These are phyloP conservation scores for Neurospora intermedia DNA, from an alignment of 495 filamentous ascomycete genomes.

Conservation along the genomic window DNA sequence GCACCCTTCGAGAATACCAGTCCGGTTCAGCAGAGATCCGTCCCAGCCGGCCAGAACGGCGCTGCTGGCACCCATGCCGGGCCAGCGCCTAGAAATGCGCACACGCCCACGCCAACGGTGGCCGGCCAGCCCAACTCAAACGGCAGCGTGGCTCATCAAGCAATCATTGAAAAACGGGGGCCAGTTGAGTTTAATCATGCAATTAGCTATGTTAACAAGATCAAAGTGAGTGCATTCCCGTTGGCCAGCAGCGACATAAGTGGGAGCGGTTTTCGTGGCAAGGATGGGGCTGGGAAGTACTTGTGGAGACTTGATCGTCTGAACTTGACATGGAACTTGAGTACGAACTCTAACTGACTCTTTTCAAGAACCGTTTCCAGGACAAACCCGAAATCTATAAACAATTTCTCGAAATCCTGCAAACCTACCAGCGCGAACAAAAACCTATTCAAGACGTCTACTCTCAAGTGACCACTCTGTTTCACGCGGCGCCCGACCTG, in stretches of 20 bases:
- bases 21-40: slow-evolving; percentile 69
- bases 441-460: slow-evolving; percentile 99
- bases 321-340: neutral
- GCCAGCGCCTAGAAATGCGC: slow-evolving; percentile 32
- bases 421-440: slow-evolving; percentile 96
- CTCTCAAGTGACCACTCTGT: slow-evolving; percentile 89
- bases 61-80: slow-evolving; percentile 24
- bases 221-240: slow-evolving; percentile 57
- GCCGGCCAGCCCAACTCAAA: slow-evolving; percentile 29
- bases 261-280: slow-evolving; percentile 4
- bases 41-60: slow-evolving; percentile 64
- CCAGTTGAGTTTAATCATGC: slow-evolving; percentile 99
- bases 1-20: slow-evolving; percentile 40
- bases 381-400: slow-evolving; percentile 97
- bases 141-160: slow-evolving; percentile 37
- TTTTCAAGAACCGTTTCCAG: slow-evolving; percentile 77
- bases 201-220: slow-evolving; percentile 99
- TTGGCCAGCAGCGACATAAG: neutral
- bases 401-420: slow-evolving; percentile 95
- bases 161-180: slow-evolving; percentile 65
- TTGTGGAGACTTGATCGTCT: neutral
- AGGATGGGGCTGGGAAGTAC: neutral
- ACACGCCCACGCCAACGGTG: slow-evolving; percentile 39
- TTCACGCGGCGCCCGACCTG: slow-evolving; percentile 89
- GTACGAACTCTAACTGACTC: slow-evolving; percentile 4